Evolutionary conservation across 257 asterid genomes (phyloP), one percentile per base, ranked within the genome.

Genomic region (Fraxinus quadrangulata): DNA sequence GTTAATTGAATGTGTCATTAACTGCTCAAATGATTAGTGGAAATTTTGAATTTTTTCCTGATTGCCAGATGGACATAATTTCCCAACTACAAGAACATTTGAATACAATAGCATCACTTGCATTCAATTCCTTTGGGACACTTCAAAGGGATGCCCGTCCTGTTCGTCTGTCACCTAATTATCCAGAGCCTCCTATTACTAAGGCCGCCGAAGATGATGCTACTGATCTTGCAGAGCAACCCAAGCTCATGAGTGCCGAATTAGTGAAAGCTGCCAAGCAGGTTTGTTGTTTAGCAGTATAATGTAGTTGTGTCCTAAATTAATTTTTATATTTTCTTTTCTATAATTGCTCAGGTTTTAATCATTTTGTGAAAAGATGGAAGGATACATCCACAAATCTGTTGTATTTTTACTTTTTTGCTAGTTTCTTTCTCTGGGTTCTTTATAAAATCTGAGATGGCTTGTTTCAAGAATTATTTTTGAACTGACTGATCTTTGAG

Each of bases 111-210:
- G 96, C 97, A 36, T 87, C 92, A 49, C 80, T 91, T 56, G 92
- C 98, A 21, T 93, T 91, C 87, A 95, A 93, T 73, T 89, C 97
- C 24, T 85, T 90, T 30, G 98, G 99, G n/a, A 82, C 96, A 0
- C 96, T 95, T 72, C 99, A 95, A 75, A 88, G 97, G 81, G 98
- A 94, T 75, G 97, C 98, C 51, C 91, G 93, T 79, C 94, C 98
- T 2, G 99, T 93, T 19, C 96, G 92, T 84, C 78, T 95, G 31
- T 89, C 99, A 49, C 88, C 98, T 69, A 89, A 87, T 82, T 95
- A 90, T 84, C 97, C 98, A 10, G 97, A 93, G 74, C 97, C 97
- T 28, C 96, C 97, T 28, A 70, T 89, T 54, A 83, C 92, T 26
- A 80, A 69, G 70, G 82, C 70, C 17, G 84, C 71, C 8, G 95